Percentiles rank a stretch among this genome's conserved stretches.
These are phyloP conservation scores for Ceriops zippeliana DNA, from an alignment of 345 rosid genomes.

Conservation along the genomic window DNA sequence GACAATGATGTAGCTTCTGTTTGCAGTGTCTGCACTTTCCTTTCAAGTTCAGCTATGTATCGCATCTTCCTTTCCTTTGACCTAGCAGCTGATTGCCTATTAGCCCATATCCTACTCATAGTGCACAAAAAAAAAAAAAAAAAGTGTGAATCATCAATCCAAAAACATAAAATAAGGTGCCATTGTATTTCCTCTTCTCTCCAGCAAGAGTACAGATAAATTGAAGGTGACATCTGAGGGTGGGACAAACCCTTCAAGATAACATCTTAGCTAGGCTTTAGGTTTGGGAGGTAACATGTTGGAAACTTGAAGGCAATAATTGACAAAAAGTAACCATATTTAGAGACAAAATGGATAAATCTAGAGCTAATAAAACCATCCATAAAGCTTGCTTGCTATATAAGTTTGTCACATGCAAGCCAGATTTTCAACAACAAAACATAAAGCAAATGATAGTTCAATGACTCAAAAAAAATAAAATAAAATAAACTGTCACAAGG, in stretches of 20 bases:
- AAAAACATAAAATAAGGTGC: background rate
- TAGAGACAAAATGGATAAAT: background rate
- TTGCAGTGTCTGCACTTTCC: slow-evolving; percentile 85
- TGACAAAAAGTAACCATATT: background rate
- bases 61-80: slow-evolving; percentile 97
- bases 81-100: slow-evolving; percentile 95
- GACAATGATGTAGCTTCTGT: slow-evolving; percentile 88
- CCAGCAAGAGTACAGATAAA: too few relatives aligned
- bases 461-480: background rate
- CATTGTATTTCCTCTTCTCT: background rate
- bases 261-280: too few relatives aligned
- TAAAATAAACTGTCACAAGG: too few relatives aligned
- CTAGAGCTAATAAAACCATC: background rate
- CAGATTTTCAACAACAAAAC: background rate
- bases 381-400: background rate
- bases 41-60: slow-evolving; percentile 86
- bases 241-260: background rate
- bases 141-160: background rate
- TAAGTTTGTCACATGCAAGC: background rate
- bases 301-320: too few relatives aligned
- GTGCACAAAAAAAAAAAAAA: background rate
- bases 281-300: too few relatives aligned
- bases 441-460: background rate
- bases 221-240: background rate
- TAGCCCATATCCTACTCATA: slow-evolving; percentile 78